phyloP scores from a whole-genome alignment of 2,329 filamentous ascomycete genomes.

The Sordariomycetes sp. region DNA sequence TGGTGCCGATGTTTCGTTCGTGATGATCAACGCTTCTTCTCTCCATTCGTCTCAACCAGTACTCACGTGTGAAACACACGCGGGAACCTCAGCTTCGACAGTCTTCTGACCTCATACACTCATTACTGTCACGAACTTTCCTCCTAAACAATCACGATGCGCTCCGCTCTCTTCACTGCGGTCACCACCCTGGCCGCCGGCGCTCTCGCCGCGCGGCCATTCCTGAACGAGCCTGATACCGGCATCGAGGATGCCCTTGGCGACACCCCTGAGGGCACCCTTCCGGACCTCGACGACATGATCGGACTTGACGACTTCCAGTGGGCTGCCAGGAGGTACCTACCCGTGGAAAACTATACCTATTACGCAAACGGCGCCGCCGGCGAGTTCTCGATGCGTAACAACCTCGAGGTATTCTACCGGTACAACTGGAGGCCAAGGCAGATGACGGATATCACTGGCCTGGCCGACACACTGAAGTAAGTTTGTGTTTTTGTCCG shows the following conservation, averaged over 20 bases:
- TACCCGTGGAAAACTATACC: conserved; percentile 33
- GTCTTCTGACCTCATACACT: no score
- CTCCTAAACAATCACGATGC: conserved; percentile 2
- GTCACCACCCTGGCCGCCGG: conserved; percentile 16
- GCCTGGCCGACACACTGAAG: conserved; percentile 23
- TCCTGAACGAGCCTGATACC: conserved; percentile 30
- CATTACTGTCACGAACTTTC: no score
- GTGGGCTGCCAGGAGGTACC: conserved; percentile 32
- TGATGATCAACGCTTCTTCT: no score
- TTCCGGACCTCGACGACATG: conserved; percentile 22
- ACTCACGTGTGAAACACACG: no score
- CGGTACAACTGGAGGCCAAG: conserved; percentile 33
- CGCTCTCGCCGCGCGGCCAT: conserved; percentile 26
- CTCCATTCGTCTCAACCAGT: no score
- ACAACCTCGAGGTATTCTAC: conserved; percentile 40
- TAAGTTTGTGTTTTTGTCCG: conserved; percentile 10
- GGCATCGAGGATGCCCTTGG: conserved; percentile 25
- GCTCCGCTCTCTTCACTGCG: conserved; percentile 9
- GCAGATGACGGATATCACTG: conserved; percentile 34
- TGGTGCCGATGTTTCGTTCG: no score
- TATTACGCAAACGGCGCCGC: conserved; percentile 43
- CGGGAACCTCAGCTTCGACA: no score
- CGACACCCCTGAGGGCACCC: conserved; percentile 13
- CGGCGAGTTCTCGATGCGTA: conserved; percentile 41
- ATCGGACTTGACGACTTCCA: conserved; percentile 40